Percentiles rank a stretch among this genome's conserved stretches.
phyloP scores from a whole-genome alignment of 495 filamentous ascomycete species.

The Neurospora sp. region DNA sequence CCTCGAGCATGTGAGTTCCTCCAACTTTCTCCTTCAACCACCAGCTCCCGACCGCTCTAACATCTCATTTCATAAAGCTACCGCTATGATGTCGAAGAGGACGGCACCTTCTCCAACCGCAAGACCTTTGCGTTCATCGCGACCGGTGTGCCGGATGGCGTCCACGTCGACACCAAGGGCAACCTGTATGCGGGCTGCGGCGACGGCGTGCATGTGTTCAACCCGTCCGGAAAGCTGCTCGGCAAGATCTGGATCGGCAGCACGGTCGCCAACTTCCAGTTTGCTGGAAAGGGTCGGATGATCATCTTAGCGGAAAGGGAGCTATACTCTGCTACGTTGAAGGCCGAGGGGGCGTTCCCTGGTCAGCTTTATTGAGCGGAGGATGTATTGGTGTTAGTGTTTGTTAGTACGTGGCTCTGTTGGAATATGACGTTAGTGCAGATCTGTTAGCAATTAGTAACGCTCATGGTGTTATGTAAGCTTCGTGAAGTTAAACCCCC shows the following conservation, averaged over 20 bases:
- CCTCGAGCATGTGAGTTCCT: slow-evolving; percentile 30
- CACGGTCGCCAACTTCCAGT: slow-evolving; percentile 45
- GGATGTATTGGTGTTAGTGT: background rate
- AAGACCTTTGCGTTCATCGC: slow-evolving; percentile 50
- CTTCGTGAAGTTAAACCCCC: too few relatives aligned
- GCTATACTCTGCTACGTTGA: slow-evolving; percentile 39
- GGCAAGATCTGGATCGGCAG: slow-evolving; percentile 45
- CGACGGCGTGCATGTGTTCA: slow-evolving; percentile 55
- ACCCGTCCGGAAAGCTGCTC: slow-evolving; percentile 43
- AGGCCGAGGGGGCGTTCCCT: slow-evolving; percentile 28
- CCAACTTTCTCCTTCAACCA: background rate
- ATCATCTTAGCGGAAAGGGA: slow-evolving; percentile 39
- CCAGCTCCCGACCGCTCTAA: background rate
- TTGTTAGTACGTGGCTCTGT: background rate
- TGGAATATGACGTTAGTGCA: background rate
- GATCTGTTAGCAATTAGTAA: background rate
- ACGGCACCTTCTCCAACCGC: slow-evolving; percentile 33
- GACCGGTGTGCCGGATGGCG: slow-evolving; percentile 45
- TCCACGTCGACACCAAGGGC: slow-evolving; percentile 49
- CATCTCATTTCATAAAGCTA: slow-evolving; percentile 19
- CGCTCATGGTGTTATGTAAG: background rate
- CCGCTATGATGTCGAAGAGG: slow-evolving; percentile 28
- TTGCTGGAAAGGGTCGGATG: slow-evolving; percentile 44
- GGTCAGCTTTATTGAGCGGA: slow-evolving; percentile 8
- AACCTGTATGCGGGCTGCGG: slow-evolving; percentile 52